A percentile compares a stretch with the other conserved stretches of the same genome.
These are phyloP conservation scores for Zelopaecilomyces penicillatus DNA, from an alignment of 2,329 filamentous ascomycete genomes.

Conservation along the genomic window DNA sequence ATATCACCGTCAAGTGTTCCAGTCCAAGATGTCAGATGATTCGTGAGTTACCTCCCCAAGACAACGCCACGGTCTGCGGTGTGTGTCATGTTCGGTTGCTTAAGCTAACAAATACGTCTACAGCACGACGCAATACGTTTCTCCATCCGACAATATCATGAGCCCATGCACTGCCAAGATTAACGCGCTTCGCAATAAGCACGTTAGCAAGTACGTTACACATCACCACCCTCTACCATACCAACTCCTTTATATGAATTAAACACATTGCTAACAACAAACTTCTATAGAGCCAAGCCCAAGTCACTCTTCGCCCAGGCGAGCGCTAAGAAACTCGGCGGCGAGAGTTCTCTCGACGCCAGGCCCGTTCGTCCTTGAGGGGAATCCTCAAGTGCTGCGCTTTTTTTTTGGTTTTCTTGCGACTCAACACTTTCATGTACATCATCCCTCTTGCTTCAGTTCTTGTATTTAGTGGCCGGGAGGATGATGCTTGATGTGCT, in stretches of 20 bases:
- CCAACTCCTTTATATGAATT: neutral
- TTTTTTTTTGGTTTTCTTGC: slow-evolving; percentile 2
- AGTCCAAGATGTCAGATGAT: slow-evolving; percentile 61
- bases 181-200: slow-evolving; percentile 70
- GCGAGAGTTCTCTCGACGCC: slow-evolving; percentile 34
- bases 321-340: slow-evolving; percentile 52
- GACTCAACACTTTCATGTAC: neutral
- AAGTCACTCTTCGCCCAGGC: slow-evolving; percentile 61
- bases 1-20: slow-evolving; percentile 67
- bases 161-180: slow-evolving; percentile 80
- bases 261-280: slow-evolving; percentile 13
- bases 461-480: slow-evolving; percentile 1
- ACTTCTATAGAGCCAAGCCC: slow-evolving; percentile 47
- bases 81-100: too few relatives aligned
- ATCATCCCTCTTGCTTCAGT: neutral
- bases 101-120: neutral
- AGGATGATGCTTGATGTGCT: neutral
- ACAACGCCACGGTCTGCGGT: too few relatives aligned
- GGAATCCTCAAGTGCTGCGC: neutral
- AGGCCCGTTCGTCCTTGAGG: slow-evolving; percentile 17
- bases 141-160: slow-evolving; percentile 83
- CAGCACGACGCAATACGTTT: slow-evolving; percentile 56
- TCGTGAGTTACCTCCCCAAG: slow-evolving; percentile 41
- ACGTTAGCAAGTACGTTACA: slow-evolving; percentile 61
- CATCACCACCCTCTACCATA: neutral